Conservation (phyloP, 495 filamentous ascomycete genomes). For the Trichoderma gamsii region DNA sequence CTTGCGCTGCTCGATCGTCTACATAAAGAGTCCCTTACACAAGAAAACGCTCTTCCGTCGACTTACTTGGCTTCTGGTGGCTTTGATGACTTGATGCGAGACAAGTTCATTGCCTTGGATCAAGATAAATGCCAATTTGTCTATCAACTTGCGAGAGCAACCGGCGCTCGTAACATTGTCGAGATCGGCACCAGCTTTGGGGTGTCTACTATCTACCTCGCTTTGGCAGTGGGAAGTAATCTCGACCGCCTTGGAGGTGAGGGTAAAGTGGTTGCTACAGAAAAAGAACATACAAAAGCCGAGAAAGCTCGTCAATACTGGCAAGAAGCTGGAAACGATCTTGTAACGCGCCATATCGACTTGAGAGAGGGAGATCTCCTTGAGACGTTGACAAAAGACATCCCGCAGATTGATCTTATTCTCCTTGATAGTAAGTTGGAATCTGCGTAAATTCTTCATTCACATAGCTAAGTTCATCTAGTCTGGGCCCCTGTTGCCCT, state of each 20-base stretch:
- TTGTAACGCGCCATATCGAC: conserved; percentile 42
- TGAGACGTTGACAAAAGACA: conserved; percentile 40
- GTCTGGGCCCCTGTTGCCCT: conserved; percentile 49
- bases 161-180: conserved; percentile 43
- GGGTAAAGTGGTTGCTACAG: conserved; percentile 48
- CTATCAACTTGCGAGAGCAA: conserved; percentile 39
- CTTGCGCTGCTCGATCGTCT: conserved; percentile 2
- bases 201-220: conserved; percentile 55
- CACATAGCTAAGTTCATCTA: conserved; percentile 20
- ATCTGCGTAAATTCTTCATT: not conserved
- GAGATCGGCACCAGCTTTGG: conserved; percentile 56
- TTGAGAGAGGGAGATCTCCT: conserved; percentile 48
- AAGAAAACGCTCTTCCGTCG: not conserved
- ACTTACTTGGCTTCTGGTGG: not conserved
- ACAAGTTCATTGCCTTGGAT: conserved; percentile 47
- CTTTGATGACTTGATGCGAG: conserved; percentile 13
- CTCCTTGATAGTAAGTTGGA: conserved; percentile 48
- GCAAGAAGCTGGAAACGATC: conserved; percentile 37
- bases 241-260: conserved; percentile 11
- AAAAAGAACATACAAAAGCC: conserved; percentile 47
- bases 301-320: conserved; percentile 41
- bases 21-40: not conserved
- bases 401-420: conserved; percentile 44
- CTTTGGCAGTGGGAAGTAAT: conserved; percentile 45
- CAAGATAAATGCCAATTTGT: conserved; percentile 47